Evolutionary conservation across 164 flowering plant species (phyloP).

Genomic region (Liriodendron chinense): DNA sequence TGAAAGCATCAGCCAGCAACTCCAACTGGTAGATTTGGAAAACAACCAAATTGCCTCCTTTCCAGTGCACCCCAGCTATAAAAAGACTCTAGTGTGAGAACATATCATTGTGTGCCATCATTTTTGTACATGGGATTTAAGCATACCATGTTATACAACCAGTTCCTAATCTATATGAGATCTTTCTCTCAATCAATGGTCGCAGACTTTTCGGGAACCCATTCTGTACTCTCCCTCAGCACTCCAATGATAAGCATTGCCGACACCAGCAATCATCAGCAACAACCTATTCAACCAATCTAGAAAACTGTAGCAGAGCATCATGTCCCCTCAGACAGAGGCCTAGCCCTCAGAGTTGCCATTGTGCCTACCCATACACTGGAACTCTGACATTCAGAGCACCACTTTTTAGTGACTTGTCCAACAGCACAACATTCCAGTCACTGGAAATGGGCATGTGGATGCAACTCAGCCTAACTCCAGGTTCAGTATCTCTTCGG

Average conservation of each 20-base stretch:
- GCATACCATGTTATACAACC: neutral
- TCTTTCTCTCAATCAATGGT: conserved; percentile 1
- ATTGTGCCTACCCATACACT: conserved; percentile 70
- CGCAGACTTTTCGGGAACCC: conserved; percentile 76
- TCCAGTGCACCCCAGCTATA: conserved; percentile 40
- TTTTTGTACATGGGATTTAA: neutral
- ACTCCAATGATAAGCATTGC: conserved; percentile 49
- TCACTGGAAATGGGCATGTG: conserved; percentile 67
- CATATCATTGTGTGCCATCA: neutral
- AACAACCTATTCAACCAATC: conserved; percentile 60
- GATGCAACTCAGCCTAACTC: conserved; percentile 51
- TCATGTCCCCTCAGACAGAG: conserved; percentile 49
- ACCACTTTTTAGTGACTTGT: conserved; percentile 65
- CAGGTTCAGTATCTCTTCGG: conserved; percentile 71
- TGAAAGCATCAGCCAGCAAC: conserved; percentile 40
- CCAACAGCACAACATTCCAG: conserved; percentile 50
- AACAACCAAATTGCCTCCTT: conserved; percentile 53
- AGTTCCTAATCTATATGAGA: neutral
- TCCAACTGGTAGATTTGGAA: conserved; percentile 71
- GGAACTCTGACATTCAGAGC: conserved; percentile 75
- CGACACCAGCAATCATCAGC: conserved; percentile 33
- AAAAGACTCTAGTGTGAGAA: conserved; percentile 58
- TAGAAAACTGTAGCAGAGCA: conserved; percentile 54
- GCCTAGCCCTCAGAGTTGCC: conserved; percentile 76
- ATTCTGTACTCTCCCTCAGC: conserved; percentile 36